phyloP scores from a whole-genome alignment of 495 filamentous ascomycete species.

The Aspergillus heteromorphus region DNA sequence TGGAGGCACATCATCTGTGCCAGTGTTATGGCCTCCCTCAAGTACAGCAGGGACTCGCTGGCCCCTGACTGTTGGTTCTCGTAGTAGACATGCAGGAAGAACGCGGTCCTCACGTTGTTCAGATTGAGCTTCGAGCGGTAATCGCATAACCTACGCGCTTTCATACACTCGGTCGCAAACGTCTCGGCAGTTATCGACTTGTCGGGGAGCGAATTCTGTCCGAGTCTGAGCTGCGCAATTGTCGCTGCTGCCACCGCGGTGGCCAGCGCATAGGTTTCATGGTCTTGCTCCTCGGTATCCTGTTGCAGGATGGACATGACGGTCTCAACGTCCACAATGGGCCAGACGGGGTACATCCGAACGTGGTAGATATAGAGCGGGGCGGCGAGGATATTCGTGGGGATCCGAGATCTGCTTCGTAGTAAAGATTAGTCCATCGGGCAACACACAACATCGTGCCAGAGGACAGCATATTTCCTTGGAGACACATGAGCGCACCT shows the following conservation, averaged over 20 bases:
- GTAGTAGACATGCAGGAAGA: constrained; percentile 44
- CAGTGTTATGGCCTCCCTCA: constrained; percentile 41
- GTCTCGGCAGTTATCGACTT: constrained; percentile 22
- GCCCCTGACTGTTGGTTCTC: constrained; percentile 38
- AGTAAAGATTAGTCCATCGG: neutral
- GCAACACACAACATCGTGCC: neutral
- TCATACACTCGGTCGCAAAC: constrained; percentile 12
- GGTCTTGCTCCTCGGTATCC: constrained; percentile 21
- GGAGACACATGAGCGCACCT: neutral
- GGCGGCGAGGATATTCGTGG: constrained; percentile 17
- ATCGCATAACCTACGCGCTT: constrained; percentile 6
- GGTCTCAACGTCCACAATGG: constrained; percentile 38
- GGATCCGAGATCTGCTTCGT: constrained; percentile 18
- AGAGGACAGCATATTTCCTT: too few species aligned
- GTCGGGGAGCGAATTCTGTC: constrained; percentile 11
- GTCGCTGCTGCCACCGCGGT: constrained; percentile 40
- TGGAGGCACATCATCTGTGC: constrained; percentile 43
- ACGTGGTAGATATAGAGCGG: constrained; percentile 36
- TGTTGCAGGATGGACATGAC: constrained; percentile 30
- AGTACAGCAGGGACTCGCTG: constrained; percentile 32
- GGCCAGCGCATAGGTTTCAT: constrained; percentile 37
- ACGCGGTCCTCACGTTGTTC: constrained; percentile 30
- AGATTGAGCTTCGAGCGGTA: constrained; percentile 15
- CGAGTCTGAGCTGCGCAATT: constrained; percentile 39
- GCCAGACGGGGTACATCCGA: constrained; percentile 45